Evolutionary conservation across 2,329 filamentous ascomycete species (phyloP).

Genomic region (Cladophialophora yegresii): DNA sequence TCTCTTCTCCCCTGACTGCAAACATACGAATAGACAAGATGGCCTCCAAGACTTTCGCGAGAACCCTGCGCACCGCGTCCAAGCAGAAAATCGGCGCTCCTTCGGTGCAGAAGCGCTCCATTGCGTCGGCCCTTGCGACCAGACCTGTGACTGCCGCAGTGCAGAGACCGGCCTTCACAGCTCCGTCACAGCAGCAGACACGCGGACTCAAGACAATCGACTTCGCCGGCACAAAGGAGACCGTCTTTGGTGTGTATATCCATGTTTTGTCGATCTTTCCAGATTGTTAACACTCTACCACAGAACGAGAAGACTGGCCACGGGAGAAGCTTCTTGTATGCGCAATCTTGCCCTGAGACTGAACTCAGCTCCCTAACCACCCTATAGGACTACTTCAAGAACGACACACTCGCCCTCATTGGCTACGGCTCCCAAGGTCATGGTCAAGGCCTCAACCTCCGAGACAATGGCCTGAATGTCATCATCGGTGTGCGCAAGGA

Average conservation of each 20-base stretch:
- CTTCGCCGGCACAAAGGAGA: conserved; percentile 94
- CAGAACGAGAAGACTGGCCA: conserved; percentile 98
- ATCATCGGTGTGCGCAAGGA: conserved; percentile 98
- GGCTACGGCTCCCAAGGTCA: conserved; percentile 98
- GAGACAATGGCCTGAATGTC: conserved; percentile 99
- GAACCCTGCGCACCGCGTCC: conserved; percentile 60
- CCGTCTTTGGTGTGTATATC: conserved; percentile 72
- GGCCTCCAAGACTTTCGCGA: conserved; percentile 54
- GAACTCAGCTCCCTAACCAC: conserved; percentile 22
- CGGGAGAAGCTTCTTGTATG: conserved; percentile 94
- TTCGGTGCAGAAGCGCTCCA: conserved; percentile 58
- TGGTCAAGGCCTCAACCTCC: conserved; percentile 98
- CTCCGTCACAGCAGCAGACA: conserved; percentile 63
- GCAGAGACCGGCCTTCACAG: conserved; percentile 49
- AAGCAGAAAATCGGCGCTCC: conserved; percentile 56
- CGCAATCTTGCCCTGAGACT: conserved; percentile 39
- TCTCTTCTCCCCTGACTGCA: conserved; percentile 5
- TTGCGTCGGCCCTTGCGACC: conserved; percentile 59
- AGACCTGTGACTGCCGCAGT: conserved; percentile 53
- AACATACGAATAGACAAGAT: conserved; percentile 40
- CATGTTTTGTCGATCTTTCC: not conserved
- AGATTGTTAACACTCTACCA: conserved; percentile 25
- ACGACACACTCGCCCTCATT: conserved; percentile 98
- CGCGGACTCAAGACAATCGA: conserved; percentile 98
- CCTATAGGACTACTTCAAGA: conserved; percentile 93